Evolutionary conservation across 108 stramenopile species (phyloP).

Genomic region (Skeletonema costatum): DNA sequence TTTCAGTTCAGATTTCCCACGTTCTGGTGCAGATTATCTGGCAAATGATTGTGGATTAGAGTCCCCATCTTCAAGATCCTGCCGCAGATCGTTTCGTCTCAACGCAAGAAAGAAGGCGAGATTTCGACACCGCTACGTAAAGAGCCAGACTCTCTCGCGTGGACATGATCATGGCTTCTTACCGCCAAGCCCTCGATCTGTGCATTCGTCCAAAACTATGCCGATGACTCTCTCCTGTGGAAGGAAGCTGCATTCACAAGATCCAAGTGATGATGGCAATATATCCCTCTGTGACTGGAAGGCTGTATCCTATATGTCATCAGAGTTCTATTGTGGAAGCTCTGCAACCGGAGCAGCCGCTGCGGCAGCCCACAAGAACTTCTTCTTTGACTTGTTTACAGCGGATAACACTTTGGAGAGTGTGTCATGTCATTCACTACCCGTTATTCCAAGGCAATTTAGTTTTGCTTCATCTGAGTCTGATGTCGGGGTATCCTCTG

Average conservation of each 20-base stretch:
- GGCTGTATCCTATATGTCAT: conserved; percentile 18
- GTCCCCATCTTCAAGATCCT: not conserved
- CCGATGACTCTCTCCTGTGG: conserved; percentile 16
- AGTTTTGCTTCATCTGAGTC: conserved; percentile 18
- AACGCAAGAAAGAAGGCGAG: not conserved
- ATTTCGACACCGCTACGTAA: not conserved
- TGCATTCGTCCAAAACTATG: conserved; percentile 12
- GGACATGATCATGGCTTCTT: not conserved
- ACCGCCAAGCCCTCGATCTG: not conserved
- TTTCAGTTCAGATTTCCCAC: conserved; percentile 14
- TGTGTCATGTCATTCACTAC: conserved; percentile 9
- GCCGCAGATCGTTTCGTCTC: not conserved
- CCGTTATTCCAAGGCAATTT: not conserved
- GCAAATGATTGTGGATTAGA: conserved; percentile 9
- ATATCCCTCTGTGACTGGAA: conserved; percentile 35
- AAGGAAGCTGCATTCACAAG: conserved; percentile 1
- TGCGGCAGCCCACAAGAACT: conserved; percentile 10
- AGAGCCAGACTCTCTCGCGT: not conserved
- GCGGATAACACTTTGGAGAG: not conserved
- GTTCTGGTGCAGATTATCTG: conserved; percentile 7
- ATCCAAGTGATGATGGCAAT: conserved; percentile 8
- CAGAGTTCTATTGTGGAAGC: conserved; percentile 53
- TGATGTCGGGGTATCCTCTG: conserved; percentile 11
- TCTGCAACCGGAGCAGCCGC: conserved; percentile 35
- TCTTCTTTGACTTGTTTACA: conserved; percentile 30